phyloP scores from a whole-genome alignment of 106 monocot genomes.

The Acorus calamus region DNA sequence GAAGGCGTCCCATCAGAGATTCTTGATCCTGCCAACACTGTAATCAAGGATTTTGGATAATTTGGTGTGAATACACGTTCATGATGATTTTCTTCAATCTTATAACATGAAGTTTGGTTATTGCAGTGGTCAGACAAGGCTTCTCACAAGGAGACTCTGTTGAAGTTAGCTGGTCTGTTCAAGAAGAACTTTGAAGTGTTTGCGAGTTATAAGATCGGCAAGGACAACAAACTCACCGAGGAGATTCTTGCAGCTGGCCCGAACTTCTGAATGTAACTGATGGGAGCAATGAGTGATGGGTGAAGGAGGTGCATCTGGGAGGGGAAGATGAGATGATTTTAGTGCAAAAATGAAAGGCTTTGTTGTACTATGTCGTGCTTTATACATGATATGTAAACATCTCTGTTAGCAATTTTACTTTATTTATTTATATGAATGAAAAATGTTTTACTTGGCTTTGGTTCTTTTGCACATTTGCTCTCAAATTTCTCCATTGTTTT shows the following conservation, averaged over 20 bases:
- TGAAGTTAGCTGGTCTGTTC: constrained; percentile 83
- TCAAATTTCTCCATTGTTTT: too few species aligned
- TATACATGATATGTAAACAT: too few species aligned
- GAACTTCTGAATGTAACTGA: neutral
- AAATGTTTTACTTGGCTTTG: too few species aligned
- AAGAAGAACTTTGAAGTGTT: constrained; percentile 95
- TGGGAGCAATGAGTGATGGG: too few species aligned
- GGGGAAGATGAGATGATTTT: too few species aligned
- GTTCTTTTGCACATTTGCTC: too few species aligned
- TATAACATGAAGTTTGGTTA: neutral
- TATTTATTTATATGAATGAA: too few species aligned
- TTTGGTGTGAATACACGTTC: too few species aligned
- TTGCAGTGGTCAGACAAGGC: constrained; percentile 73
- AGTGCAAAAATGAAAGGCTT: too few species aligned
- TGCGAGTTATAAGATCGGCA: constrained; percentile 69
- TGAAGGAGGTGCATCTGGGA: too few species aligned
- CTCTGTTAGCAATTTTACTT: too few species aligned
- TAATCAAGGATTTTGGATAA: constrained; percentile 9
- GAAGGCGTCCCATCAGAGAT: constrained; percentile 73
- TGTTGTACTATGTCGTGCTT: too few species aligned
- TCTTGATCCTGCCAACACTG: constrained; percentile 72
- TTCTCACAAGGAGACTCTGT: constrained; percentile 60
- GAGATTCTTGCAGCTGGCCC: constrained; percentile 93
- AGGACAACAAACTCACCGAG: constrained; percentile 65
- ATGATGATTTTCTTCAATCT: neutral